Conservation (phyloP, 106 monocot species). For the Acorus gramineus region DNA sequence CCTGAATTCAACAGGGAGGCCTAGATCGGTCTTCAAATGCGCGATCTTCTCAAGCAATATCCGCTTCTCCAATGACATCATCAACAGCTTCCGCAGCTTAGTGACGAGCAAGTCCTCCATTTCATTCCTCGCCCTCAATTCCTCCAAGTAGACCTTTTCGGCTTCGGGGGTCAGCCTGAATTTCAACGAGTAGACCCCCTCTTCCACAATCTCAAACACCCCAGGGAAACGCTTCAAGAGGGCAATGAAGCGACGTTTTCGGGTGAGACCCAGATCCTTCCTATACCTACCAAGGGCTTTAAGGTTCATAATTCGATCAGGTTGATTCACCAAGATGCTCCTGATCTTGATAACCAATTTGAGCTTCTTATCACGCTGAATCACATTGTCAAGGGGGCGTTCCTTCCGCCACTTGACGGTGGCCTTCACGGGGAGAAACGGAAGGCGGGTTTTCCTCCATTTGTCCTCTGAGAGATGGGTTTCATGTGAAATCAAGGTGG, state of each 20-base stretch:
- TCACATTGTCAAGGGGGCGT: conserved; percentile 78
- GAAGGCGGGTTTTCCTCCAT: conserved; percentile 7
- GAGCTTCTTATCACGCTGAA: conserved; percentile 95
- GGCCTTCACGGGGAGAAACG: conserved; percentile 12
- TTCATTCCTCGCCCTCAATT: conserved; percentile 65
- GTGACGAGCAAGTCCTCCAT: conserved; percentile 52
- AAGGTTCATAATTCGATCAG: conserved; percentile 81
- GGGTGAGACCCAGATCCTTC: conserved; percentile 75
- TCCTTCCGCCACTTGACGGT: conserved; percentile 84
- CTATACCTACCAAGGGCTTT: conserved; percentile 60
- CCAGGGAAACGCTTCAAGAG: conserved; percentile 76
- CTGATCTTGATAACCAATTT: conserved; percentile 89
- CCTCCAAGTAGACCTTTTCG: conserved; percentile 74
- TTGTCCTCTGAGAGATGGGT: background rate
- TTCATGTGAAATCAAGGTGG: conserved; percentile 13
- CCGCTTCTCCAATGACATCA: conserved; percentile 91
- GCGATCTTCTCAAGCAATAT: conserved; percentile 79
- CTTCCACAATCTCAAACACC: conserved; percentile 87
- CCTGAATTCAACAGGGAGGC: conserved; percentile 71
- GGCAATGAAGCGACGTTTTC: conserved; percentile 85
- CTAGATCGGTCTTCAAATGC: conserved; percentile 71
- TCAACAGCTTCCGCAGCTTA: conserved; percentile 78
- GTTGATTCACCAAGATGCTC: conserved; percentile 80
- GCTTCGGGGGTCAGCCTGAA: conserved; percentile 76
- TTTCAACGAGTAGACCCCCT: conserved; percentile 84